Base-by-base conservation (phyloP, 192 early-diverging fungal species). In the Dimargaris xerosporica region DNA sequence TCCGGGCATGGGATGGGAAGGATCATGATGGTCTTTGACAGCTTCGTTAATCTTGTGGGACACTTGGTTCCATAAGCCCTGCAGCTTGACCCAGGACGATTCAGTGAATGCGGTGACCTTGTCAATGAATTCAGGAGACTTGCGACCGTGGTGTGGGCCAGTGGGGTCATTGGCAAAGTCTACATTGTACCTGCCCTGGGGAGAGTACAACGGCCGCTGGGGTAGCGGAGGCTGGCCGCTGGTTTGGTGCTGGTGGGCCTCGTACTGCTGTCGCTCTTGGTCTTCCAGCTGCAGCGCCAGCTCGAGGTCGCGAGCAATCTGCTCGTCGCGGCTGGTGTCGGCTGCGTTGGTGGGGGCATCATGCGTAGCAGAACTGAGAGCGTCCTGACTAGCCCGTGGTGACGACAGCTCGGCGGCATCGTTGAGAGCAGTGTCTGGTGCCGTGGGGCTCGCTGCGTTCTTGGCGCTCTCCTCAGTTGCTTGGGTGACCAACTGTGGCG, bases 301-400 rank as follows among this genome's bases (percentile, higher is more conserved):
- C 41, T 59, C 34, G 26, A 59, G 31, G 23, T 59, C 56, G 31
- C 56, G 56, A 29, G 56, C 56, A 59, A 59, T 59, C 23, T 59
- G 56, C 41, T 59, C 56, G 56, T 59, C 56, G 31, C 31, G 56
- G 41, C 56, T 59, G 56, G 56, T 59, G 39, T 59, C 56, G 3
- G 19, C 53, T n/a, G n/a, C n/a, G n/a, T n/a, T n/a, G n/a, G n/a
- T n/a, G n/a, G n/a, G n/a, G n/a, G n/a, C n/a, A n/a, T n/a, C n/a
- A n/a, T n/a, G n/a, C n/a, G n/a, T n/a, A n/a, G n/a, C n/a, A n/a
- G n/a, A n/a, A n/a, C n/a, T n/a, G n/a, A n/a, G n/a, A 21, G 16
- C 53, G 21, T 4, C 53, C 10, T 19, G 21, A n/a, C n/a, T n/a
- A n/a, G n/a, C n/a, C n/a, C n/a, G n/a, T n/a, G n/a, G n/a, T 15